Evolutionary conservation across 1,284 basidiomycete genomes (phyloP).

Genomic region (Ceratobasidium theobromae): DNA sequence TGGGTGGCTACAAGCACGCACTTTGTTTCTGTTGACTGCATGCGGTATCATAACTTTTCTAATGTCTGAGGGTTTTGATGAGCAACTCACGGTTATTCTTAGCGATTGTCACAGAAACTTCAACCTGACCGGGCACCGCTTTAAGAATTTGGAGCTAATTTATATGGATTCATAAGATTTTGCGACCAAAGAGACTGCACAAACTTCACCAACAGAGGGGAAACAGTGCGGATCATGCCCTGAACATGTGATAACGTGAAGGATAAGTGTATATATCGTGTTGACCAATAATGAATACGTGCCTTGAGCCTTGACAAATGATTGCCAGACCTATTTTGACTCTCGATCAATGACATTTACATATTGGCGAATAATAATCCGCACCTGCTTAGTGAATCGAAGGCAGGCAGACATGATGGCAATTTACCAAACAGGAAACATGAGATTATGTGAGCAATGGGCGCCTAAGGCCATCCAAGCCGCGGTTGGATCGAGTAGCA

Average conservation of each 20-base stretch:
- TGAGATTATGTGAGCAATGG: neutral
- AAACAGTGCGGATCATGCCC: constrained; percentile 78
- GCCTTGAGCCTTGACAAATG: constrained; percentile 75
- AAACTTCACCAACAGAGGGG: constrained; percentile 57
- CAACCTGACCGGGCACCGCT: constrained; percentile 64
- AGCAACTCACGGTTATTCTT: constrained; percentile 62
- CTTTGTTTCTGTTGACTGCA: constrained; percentile 71
- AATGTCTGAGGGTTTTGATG: neutral
- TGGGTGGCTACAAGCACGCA: constrained; percentile 47
- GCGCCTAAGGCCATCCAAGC: constrained; percentile 23
- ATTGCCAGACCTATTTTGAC: constrained; percentile 71
- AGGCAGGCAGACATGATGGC: constrained; percentile 60
- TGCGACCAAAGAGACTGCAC: constrained; percentile 14
- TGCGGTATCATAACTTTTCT: neutral
- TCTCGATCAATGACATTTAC: neutral
- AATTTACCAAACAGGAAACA: neutral
- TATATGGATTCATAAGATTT: neutral
- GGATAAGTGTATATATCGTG: neutral
- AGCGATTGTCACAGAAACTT: constrained; percentile 69
- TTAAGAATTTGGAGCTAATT: constrained; percentile 61
- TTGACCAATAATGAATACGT: constrained; percentile 19
- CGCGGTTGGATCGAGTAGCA: neutral
- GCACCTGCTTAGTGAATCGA: constrained; percentile 62
- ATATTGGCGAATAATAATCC: constrained; percentile 34
- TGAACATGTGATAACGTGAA: constrained; percentile 41